These are phyloP conservation scores for Saccharomyces hybrid DNA, from an alignment of 1,139 yeast species.

Conservation along the genomic window DNA sequence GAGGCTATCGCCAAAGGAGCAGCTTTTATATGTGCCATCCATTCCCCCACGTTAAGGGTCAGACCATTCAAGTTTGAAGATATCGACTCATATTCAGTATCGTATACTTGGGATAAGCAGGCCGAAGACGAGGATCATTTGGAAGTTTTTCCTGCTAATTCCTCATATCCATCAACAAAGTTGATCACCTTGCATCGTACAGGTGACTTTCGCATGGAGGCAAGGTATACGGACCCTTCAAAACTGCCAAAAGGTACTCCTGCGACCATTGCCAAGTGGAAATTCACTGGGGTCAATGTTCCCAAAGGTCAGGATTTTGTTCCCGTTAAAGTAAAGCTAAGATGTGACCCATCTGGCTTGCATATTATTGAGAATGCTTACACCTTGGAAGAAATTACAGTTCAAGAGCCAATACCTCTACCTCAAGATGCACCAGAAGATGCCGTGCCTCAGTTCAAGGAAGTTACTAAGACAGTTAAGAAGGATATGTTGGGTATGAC, in stretches of 20 bases:
- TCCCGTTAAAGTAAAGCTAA: constrained; percentile 86
- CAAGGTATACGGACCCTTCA: constrained; percentile 71
- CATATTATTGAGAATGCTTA: constrained; percentile 91
- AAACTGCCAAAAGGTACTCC: constrained; percentile 65
- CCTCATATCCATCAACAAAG: constrained; percentile 90
- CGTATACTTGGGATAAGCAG: constrained; percentile 92
- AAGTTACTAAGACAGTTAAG: constrained; percentile 90
- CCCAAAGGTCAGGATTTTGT: constrained; percentile 69
- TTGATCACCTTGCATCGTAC: constrained; percentile 89
- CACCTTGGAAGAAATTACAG: constrained; percentile 86
- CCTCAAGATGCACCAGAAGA: constrained; percentile 50
- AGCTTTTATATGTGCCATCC: constrained; percentile 97
- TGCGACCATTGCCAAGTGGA: constrained; percentile 75
- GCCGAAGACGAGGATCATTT: constrained; percentile 82
- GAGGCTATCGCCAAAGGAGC: constrained; percentile 99
- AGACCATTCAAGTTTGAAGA: constrained; percentile 99
- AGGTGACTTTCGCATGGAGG: constrained; percentile 80
- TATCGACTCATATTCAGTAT: constrained; percentile 82
- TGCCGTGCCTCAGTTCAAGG: constrained; percentile 82
- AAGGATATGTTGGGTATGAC: constrained; percentile 65
- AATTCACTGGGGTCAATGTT: constrained; percentile 76
- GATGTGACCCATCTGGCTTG: constrained; percentile 96
- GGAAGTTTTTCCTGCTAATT: constrained; percentile 96
- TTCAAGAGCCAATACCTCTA: constrained; percentile 71
- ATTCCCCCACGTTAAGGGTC: constrained; percentile 97